A percentile compares a stretch with the other conserved stretches of the same genome.
Conservation (phyloP, 305 asterid species). For the Solanum hybrid region DNA sequence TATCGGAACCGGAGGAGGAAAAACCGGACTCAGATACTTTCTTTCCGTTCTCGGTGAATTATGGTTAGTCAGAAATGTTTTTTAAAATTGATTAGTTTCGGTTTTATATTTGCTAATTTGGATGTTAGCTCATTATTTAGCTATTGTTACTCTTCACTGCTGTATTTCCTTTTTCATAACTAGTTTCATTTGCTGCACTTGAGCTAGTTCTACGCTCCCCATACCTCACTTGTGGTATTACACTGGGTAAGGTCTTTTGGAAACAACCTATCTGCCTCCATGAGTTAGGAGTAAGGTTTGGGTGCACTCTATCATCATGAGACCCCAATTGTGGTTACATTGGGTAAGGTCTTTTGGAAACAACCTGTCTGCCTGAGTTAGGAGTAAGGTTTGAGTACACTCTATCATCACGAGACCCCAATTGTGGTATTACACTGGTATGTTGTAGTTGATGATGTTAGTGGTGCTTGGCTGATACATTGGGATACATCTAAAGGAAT, state of each 20-base stretch:
- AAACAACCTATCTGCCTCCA: neutral
- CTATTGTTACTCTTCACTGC: neutral
- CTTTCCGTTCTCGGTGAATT: conserved; percentile 36
- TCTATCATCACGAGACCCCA: neutral
- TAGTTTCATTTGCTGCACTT: neutral
- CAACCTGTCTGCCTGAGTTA: neutral
- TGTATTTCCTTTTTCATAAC: neutral
- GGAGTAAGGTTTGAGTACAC: neutral
- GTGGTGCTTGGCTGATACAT: neutral
- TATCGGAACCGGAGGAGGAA: neutral
- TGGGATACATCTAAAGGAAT: neutral
- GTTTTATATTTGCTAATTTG: neutral
- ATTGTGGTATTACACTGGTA: neutral
- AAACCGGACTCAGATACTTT: conserved; percentile 19
- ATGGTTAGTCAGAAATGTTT: conserved; percentile 34
- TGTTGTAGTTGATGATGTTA: neutral
- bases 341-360: neutral
- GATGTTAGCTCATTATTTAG: neutral
- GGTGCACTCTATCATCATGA: neutral
- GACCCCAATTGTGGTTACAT: neutral
- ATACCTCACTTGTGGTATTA: neutral
- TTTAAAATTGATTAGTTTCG: neutral
- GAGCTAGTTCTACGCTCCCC: neutral
- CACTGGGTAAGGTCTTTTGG: neutral
- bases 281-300: neutral